A percentile compares a stretch with the other conserved stretches of the same genome.
Conservation (phyloP, 179 eudicot genomes). For the Spinacia oleracea region DNA sequence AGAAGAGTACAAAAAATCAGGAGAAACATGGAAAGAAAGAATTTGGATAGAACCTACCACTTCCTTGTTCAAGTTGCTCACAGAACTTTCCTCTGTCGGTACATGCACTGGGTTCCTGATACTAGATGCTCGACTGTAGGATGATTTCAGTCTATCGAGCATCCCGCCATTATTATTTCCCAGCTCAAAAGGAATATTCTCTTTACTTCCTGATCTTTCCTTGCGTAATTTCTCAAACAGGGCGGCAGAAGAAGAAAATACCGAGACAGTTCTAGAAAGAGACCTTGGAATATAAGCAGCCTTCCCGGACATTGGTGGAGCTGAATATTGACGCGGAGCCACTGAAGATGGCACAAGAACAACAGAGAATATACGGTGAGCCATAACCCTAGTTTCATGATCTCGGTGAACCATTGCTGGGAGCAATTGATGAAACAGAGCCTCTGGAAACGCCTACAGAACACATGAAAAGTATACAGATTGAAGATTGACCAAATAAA, state of each 20-base stretch:
- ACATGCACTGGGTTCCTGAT: constrained; percentile 36
- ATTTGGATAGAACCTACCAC: constrained; percentile 43
- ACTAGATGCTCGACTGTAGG: constrained; percentile 66
- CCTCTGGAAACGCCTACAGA: constrained; percentile 75
- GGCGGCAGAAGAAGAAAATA: constrained; percentile 82
- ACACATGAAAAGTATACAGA: constrained; percentile 1
- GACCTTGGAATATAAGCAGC: constrained; percentile 60
- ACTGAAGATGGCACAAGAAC: constrained; percentile 84
- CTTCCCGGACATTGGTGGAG: constrained; percentile 37
- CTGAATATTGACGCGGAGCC: constrained; percentile 47
- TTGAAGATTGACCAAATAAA: not conserved
- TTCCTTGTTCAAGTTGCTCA: constrained; percentile 39
- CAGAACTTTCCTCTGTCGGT: constrained; percentile 37
- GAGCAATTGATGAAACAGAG: constrained; percentile 72
- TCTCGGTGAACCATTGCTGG: constrained; percentile 80
- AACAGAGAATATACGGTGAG: constrained; percentile 73
- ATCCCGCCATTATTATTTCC: constrained; percentile 49
- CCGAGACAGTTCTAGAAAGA: constrained; percentile 86
- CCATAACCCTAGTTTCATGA: constrained; percentile 63
- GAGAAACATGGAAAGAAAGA: not conserved
- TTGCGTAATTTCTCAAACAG: constrained; percentile 64
- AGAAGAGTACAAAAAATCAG: not conserved
- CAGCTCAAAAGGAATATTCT: constrained; percentile 41
- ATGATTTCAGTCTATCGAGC: constrained; percentile 67
- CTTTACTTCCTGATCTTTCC: constrained; percentile 52